phyloP scores from a whole-genome alignment of 1,284 basidiomycete genomes.

The Ustilago trichophora region DNA sequence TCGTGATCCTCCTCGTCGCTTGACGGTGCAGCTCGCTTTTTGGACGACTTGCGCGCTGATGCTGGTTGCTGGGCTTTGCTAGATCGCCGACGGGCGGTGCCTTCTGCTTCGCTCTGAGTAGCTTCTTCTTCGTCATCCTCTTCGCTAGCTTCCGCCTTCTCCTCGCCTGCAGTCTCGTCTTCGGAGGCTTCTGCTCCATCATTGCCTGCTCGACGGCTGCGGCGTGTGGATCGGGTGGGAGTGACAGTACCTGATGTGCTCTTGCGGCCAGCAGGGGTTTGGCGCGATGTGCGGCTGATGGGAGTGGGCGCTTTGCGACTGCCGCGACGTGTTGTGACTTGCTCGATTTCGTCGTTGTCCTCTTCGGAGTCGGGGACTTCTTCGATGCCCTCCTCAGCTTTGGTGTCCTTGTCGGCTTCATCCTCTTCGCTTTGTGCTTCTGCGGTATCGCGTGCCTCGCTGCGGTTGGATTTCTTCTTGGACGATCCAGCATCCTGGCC shows the following conservation, averaged over 20 bases:
- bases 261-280: slow-evolving; percentile 12
- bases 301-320: slow-evolving; percentile 30
- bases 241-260: slow-evolving; percentile 38
- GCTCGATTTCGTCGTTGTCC: slow-evolving; percentile 51
- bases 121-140: slow-evolving; percentile 27
- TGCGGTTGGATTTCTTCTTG: slow-evolving; percentile 15
- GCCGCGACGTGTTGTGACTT: slow-evolving; percentile 28
- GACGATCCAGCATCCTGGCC: slow-evolving; percentile 11
- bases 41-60: slow-evolving; percentile 10
- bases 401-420: slow-evolving; percentile 6
- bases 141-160: slow-evolving; percentile 19
- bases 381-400: slow-evolving; percentile 30
- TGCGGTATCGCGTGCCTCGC: slow-evolving; percentile 25
- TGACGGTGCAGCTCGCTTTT: slow-evolving; percentile 28
- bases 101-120: slow-evolving; percentile 31
- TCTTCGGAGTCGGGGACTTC: slow-evolving; percentile 25
- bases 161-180: slow-evolving; percentile 22
- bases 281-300: slow-evolving; percentile 4
- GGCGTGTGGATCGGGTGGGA: slow-evolving; percentile 31
- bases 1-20: slow-evolving; percentile 40
- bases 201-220: slow-evolving; percentile 25
- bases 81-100: slow-evolving; percentile 11
- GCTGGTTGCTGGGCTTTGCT: slow-evolving; percentile 11
- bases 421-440: slow-evolving; percentile 27
- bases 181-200: slow-evolving; percentile 20